Evolutionary conservation across 306 rosid genomes (phyloP), one percentile per base, ranked within the genome.

Genomic region (Aeschynomene evenia): DNA sequence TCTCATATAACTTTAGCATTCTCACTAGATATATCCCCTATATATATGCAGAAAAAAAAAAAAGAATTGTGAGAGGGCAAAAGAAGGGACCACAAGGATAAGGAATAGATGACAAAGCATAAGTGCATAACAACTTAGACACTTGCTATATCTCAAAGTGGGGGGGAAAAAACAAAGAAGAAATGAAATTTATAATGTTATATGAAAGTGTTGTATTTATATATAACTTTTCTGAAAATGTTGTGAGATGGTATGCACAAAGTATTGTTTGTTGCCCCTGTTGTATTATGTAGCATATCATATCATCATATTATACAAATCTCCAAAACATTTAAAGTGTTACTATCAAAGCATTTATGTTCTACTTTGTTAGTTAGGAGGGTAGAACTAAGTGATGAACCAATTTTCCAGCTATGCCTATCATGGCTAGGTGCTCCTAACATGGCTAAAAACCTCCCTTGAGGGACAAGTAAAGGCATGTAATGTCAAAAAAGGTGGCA

Each of bases 21-120:
- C n/a, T n/a, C n/a, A n/a, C n/a, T n/a, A n/a, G n/a, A n/a, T n/a
- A n/a, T n/a, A n/a, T n/a, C n/a, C n/a, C n/a, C n/a, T n/a, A n/a
- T 55, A 28, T 66, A 36, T 50, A 4, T 53, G 78, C 34, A 60
- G 48, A 12, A 70, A 19, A 13, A n/a, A n/a, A n/a, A n/a, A n/a
- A n/a, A n/a, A n/a, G n/a, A n/a, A 12, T 28, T 49, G 31, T 5
- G 33, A 52, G 58, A 52, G 28, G 26, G 4, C 18, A 19, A 75
- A 42, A 21, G 60, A 42, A 63, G 61, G 81, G 75, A 71, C 84
- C 81, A 75, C 84, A 33, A 34, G 14, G n/a, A n/a, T 1, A 7
- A 33, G 72, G 49, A 49, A 55, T 50, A 51, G n/a, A 16, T 18
- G 56, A 16, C 54, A 63, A 39, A 50, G 43, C 70, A 62, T 72